Evolutionary conservation across 352 stramenopile species (phyloP).

Genomic region (Phytophthora foliorum): DNA sequence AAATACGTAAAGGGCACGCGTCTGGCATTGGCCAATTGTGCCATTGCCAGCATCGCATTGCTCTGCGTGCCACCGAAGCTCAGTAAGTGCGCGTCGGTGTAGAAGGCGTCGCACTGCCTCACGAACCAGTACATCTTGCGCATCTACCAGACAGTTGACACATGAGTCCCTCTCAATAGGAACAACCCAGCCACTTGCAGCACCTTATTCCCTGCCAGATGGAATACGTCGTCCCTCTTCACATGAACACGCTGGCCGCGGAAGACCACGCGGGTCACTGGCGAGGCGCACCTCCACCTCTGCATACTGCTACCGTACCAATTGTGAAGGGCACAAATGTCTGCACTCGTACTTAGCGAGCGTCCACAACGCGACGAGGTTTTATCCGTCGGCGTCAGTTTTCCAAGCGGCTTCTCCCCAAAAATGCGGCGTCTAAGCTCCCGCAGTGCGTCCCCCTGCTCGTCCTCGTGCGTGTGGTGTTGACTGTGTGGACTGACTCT

Average conservation of each 20-base stretch:
- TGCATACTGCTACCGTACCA: too few relatives aligned
- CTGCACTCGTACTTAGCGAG: constrained; percentile 35
- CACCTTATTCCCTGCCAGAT: constrained; percentile 90
- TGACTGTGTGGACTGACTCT: neutral
- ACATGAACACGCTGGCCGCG: constrained; percentile 77
- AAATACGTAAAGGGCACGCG: constrained; percentile 89
- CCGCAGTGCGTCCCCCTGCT: constrained; percentile 40
- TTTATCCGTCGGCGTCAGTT: constrained; percentile 23
- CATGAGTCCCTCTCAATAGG: neutral
- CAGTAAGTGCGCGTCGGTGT: constrained; percentile 59
- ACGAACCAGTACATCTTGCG: constrained; percentile 88
- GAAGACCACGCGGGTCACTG: constrained; percentile 74
- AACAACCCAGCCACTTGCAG: neutral
- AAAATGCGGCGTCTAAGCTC: constrained; percentile 68
- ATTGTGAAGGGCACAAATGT: too few relatives aligned
- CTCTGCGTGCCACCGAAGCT: constrained; percentile 87
- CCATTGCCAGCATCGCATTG: constrained; percentile 89
- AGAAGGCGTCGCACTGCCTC: constrained; percentile 72
- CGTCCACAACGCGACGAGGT: constrained; percentile 28
- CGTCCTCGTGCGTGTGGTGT: neutral
- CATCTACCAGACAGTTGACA: constrained; percentile 66
- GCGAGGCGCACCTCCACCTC: constrained; percentile 44
- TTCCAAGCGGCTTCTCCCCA: constrained; percentile 1
- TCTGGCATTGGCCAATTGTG: constrained; percentile 80
- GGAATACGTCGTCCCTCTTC: constrained; percentile 86